These are phyloP conservation scores for Gossypium davidsonii DNA, from an alignment of 441 rosid genomes.

Conservation along the genomic window DNA sequence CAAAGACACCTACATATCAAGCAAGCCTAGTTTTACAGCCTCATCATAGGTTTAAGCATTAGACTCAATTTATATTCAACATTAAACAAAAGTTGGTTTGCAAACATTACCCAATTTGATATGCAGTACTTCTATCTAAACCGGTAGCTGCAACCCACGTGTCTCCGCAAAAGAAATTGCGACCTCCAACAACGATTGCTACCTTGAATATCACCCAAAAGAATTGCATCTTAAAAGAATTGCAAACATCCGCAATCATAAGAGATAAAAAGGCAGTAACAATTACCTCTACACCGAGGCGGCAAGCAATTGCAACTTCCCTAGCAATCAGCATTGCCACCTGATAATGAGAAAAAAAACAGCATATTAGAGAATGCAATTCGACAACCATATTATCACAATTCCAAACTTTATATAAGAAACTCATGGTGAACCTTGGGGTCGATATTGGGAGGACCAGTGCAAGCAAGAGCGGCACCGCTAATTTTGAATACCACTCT, in stretches of 20 bases:
- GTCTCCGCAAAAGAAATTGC: conserved; percentile 78
- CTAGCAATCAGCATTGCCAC: conserved; percentile 64
- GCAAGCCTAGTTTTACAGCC: not conserved
- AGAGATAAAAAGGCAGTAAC: not conserved
- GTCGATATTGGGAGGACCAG: conserved; percentile 62
- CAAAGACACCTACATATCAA: not conserved
- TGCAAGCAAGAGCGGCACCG: conserved; percentile 69
- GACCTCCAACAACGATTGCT: conserved; percentile 84
- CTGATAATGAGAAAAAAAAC: conserved; percentile 30
- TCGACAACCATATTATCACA: not conserved
- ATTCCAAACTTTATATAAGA: not conserved
- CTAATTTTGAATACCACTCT: conserved; percentile 82
- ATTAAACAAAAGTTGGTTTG: not conserved
- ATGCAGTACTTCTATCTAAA: conserved; percentile 72
- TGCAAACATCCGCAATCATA: conserved; percentile 3
- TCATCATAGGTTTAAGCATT: not conserved
- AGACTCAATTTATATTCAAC: not conserved
- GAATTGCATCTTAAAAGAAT: conserved; percentile 1
- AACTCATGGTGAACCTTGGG: conserved; percentile 50
- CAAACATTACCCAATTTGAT: conserved; percentile 69
- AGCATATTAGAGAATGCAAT: not conserved
- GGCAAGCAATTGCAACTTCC: conserved; percentile 70
- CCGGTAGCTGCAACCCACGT: conserved; percentile 74
- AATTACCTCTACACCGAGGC: conserved; percentile 67
- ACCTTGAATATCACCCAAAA: conserved; percentile 36